Evolutionary conservation across 2,329 filamentous ascomycete species (phyloP).

Genomic region (Epichloe festucae): DNA sequence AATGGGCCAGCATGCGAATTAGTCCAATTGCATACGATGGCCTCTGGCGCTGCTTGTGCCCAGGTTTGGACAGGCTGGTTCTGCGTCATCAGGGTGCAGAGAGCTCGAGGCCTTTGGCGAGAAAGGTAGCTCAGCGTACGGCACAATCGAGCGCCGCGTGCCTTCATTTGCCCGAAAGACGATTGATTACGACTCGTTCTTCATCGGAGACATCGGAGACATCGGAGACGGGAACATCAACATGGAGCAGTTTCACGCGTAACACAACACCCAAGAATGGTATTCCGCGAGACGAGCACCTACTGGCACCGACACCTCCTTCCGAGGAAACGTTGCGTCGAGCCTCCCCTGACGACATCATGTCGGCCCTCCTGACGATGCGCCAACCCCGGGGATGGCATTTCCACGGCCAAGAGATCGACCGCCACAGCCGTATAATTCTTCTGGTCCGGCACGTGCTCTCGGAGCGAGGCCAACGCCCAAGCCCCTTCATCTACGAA

Average conservation of each 20-base stretch:
- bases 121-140: constrained; percentile 1
- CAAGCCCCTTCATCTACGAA: constrained; percentile 53
- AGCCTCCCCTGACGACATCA: constrained; percentile 14
- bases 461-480: constrained; percentile 36
- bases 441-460: constrained; percentile 46
- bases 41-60: constrained; percentile 52
- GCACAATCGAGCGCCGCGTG: neutral
- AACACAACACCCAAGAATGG: neutral
- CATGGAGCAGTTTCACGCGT: neutral
- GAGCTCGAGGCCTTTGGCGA: constrained; percentile 8
- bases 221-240: neutral
- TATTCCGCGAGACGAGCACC: constrained; percentile 6
- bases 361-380: constrained; percentile 16
- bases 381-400: constrained; percentile 11
- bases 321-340: constrained; percentile 8
- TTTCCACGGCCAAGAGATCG: constrained; percentile 9
- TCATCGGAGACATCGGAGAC: neutral
- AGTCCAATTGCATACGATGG: constrained; percentile 35
- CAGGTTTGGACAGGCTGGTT: constrained; percentile 32
- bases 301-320: constrained; percentile 10
- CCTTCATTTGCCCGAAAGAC: neutral
- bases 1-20: constrained; percentile 15
- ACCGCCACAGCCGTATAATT: constrained; percentile 18
- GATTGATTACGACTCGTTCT: neutral
- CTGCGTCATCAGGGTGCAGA: constrained; percentile 22